Evolutionary conservation across 192 early-diverging fungal genomes (phyloP).

Genomic region (Backusella parvicylindrica): DNA sequence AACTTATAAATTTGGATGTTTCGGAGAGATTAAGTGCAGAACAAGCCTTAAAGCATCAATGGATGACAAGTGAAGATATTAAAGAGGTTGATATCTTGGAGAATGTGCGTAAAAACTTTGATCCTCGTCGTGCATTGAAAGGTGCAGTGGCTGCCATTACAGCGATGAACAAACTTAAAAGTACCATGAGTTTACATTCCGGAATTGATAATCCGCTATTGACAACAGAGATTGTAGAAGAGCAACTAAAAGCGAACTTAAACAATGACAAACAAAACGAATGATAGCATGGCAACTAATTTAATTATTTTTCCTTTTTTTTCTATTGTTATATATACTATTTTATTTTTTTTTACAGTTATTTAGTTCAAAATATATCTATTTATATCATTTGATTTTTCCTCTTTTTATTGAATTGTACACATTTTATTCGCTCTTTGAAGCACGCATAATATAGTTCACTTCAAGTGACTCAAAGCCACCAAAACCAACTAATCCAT

Average conservation of each 20-base stretch:
- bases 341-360: neutral
- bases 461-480: constrained; percentile 31
- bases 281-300: neutral
- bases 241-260: neutral
- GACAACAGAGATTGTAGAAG: neutral
- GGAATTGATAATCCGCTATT: neutral
- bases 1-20: constrained; percentile 64
- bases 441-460: constrained; percentile 39
- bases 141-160: constrained; percentile 60
- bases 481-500: constrained; percentile 23
- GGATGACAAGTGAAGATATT: constrained; percentile 65
- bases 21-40: constrained; percentile 71
- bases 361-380: neutral
- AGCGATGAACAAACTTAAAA: constrained; percentile 52
- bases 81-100: constrained; percentile 78
- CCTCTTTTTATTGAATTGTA: too few relatives aligned
- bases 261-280: neutral
- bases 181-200: neutral
- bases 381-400: neutral
- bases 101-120: constrained; percentile 74
- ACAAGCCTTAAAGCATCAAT: constrained; percentile 82
- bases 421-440: neutral
- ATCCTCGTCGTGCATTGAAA: constrained; percentile 55
- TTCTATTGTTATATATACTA: neutral
- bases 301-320: neutral